Percentiles rank a stretch among this genome's conserved stretches.
Conservation (phyloP, 805 yeast species). For the Candida boidinii region DNA sequence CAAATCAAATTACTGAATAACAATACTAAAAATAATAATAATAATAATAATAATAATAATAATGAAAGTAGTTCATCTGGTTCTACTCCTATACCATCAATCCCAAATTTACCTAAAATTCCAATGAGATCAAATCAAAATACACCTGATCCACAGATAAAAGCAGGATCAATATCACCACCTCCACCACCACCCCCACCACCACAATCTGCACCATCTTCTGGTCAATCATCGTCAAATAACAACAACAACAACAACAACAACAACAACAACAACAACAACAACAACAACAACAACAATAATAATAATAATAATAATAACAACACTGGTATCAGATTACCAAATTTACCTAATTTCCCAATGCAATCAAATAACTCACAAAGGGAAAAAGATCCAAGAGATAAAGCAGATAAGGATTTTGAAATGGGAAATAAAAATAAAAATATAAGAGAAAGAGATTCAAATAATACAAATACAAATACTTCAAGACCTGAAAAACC, state of each 20-base stretch:
- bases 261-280: constrained; percentile 1
- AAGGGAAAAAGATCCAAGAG: constrained; percentile 15
- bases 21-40: too few relatives aligned
- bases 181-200: constrained; percentile 5
- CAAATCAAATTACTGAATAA: too few relatives aligned
- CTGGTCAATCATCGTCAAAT: constrained; percentile 3
- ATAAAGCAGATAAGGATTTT: constrained; percentile 19
- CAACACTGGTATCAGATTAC: constrained; percentile 7
- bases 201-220: neutral
- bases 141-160: constrained; percentile 3
- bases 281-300: neutral
- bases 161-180: constrained; percentile 1
- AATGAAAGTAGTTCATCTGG: too few relatives aligned
- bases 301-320: constrained; percentile 2
- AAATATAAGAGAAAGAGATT: constrained; percentile 14
- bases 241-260: constrained; percentile 1
- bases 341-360: constrained; percentile 12
- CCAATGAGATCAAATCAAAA: constrained; percentile 16
- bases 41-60: too few relatives aligned
- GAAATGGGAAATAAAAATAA: constrained; percentile 13
- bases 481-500: too few relatives aligned
- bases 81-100: constrained; percentile 13
- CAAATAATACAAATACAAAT: constrained; percentile 1
- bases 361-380: constrained; percentile 15
- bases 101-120: constrained; percentile 27